Base-by-base conservation (phyloP, 371 early-diverging fungal genomes). In the Mucor ambiguus region DNA sequence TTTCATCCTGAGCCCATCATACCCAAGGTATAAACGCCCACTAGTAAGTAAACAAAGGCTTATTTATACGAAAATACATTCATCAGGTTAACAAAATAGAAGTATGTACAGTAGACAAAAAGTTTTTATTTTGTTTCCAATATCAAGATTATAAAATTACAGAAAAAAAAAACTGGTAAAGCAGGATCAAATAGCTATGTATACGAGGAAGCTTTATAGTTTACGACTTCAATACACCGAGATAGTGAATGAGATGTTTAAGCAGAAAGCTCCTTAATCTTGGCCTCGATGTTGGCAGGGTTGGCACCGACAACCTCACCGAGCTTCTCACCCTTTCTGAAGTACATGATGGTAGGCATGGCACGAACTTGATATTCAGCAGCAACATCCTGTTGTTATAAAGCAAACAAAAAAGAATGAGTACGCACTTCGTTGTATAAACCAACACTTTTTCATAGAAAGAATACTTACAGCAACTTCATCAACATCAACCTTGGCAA, bases 281-380 rank as follows among this genome's bases (percentile, higher is more conserved):
- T 70, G 24, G 29, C 14, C 48, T 70, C 54, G 32, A 80, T 61
- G 46, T 60, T 70, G 60, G 62, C 52, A 59, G 61, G 10, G 71
- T 88, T 85, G 60, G 93, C 93, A 56, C 95, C 95, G 54, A 91
- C 77, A 22, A 94, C 77, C 72, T 93, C 90, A 37, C 72, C 86
- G 41, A 90, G 71, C 83, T 89, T 85, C n/a, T 79, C 41, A 59
- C 95, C 95, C 20, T 87, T 67, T 74, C 88, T 78, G 86, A 87
- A 92, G 81, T 90, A 81, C 71, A 87, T 83, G 85, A 98, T 91
- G 38, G 96, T 95, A 55, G 97, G 97, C 96, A 97, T 96, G 66
- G 96, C 93, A 30, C 85, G 85, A 74, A 98, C 82, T 10, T 79
- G 79, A 46, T 83, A 86, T 16, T 75, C 70, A 55, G 80, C 77